These are phyloP conservation scores for Aspergillus sp. DNA, from an alignment of 2,329 filamentous ascomycete species.

Conservation along the genomic window DNA sequence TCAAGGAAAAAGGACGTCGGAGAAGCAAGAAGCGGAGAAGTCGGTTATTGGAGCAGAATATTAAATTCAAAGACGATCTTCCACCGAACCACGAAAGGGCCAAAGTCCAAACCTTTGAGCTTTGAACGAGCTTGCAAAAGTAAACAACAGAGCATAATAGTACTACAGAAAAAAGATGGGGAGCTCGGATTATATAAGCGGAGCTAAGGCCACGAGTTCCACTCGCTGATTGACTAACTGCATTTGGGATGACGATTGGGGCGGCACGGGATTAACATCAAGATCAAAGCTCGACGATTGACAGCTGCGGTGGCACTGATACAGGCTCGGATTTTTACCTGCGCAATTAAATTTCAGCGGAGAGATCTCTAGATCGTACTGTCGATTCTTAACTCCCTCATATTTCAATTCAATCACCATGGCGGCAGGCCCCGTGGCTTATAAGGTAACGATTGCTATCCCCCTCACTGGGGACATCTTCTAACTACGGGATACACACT, in stretches of 20 bases:
- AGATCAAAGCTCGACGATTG: conserved; percentile 9
- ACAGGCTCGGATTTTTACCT: background rate
- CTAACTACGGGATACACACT: conserved; percentile 34
- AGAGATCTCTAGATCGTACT: no score
- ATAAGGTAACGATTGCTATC: conserved; percentile 47
- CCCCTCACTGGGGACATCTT: conserved; percentile 6
- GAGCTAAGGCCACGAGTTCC: background rate
- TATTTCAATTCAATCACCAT: conserved; percentile 40
- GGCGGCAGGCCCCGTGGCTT: conserved; percentile 60
- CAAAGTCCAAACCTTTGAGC: background rate
- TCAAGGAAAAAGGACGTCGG: background rate
- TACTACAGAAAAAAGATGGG: conserved; percentile 5
- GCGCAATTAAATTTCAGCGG: background rate
- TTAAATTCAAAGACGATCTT: background rate
- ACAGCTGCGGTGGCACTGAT: background rate
- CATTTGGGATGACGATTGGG: conserved; percentile 5
- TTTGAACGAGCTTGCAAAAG: conserved; percentile 9
- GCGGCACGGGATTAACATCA: background rate
- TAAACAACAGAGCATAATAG: conserved; percentile 15
- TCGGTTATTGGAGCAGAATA: background rate
- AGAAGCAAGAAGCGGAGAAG: background rate
- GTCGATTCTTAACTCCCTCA: background rate
- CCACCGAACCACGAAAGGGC: background rate
- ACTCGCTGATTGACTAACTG: background rate
- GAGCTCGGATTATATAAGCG: conserved; percentile 18